These are phyloP conservation scores for Plasmodium inui DNA, from an alignment of 169 alveolate genomes.

Conservation along the genomic window DNA sequence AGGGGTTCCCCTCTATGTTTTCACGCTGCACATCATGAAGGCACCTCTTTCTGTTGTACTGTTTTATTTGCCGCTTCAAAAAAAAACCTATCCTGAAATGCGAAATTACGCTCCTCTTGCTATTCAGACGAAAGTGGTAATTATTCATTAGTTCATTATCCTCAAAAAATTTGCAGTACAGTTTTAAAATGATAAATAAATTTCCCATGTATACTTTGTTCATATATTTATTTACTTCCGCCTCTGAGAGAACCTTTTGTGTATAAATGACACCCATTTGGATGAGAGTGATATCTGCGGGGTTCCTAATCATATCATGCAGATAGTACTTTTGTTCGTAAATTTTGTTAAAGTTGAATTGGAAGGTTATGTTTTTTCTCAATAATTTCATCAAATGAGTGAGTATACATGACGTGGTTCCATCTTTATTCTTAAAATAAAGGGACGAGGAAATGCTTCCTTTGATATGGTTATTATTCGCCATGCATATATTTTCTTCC, in stretches of 20 bases:
- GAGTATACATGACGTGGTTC: slow-evolving; percentile 17
- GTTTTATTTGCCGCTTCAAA: slow-evolving; percentile 20
- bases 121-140: neutral
- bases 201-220: slow-evolving; percentile 24
- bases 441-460: slow-evolving; percentile 27
- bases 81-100: slow-evolving; percentile 49
- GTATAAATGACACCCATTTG: neutral
- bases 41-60: neutral
- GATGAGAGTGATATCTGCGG: neutral
- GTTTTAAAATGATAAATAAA: slow-evolving; percentile 27
- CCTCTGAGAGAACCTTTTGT: neutral
- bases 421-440: slow-evolving; percentile 30
- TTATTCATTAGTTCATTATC: slow-evolving; percentile 36
- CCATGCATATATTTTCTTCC: slow-evolving; percentile 18
- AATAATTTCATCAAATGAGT: slow-evolving; percentile 24
- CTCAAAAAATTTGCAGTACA: slow-evolving; percentile 18
- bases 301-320: slow-evolving; percentile 12
- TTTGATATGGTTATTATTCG: slow-evolving; percentile 4
- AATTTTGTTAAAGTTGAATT: slow-evolving; percentile 34
- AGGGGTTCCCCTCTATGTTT: neutral
- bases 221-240: slow-evolving; percentile 12
- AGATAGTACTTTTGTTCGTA: slow-evolving; percentile 49
- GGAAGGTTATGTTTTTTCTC: slow-evolving; percentile 17
- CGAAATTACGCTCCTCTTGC: neutral
- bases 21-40: neutral